Evolutionary conservation across 108 stramenopile species (phyloP).

Genomic region (Pseudonitzschia pungens): DNA sequence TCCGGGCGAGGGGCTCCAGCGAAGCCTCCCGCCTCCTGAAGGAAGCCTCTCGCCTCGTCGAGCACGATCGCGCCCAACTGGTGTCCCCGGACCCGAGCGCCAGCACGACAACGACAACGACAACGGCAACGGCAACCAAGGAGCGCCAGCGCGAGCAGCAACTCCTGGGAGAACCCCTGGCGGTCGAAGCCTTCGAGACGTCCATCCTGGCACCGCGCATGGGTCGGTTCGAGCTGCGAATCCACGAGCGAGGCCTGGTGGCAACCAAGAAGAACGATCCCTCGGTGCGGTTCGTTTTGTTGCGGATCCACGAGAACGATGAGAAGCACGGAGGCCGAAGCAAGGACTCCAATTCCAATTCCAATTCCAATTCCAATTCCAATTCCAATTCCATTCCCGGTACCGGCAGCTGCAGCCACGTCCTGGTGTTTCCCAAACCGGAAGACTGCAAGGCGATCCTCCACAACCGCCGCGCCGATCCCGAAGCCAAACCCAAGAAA

Average conservation of each 20-base stretch:
- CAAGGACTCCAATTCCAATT: neutral
- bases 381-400: neutral
- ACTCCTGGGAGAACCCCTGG: slow-evolving; percentile 9
- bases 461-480: slow-evolving; percentile 23
- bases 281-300: neutral
- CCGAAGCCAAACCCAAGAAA: slow-evolving; percentile 12
- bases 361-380: neutral
- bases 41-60: slow-evolving; percentile 12
- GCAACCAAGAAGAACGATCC: slow-evolving; percentile 46
- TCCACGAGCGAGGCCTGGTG: slow-evolving; percentile 46
- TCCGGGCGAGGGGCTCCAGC: neutral
- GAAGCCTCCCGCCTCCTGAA: neutral
- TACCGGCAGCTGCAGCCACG: slow-evolving; percentile 15
- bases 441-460: slow-evolving; percentile 65
- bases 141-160: slow-evolving; percentile 35
- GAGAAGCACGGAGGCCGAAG: neutral
- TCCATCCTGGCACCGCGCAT: slow-evolving; percentile 54
- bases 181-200: slow-evolving; percentile 41
- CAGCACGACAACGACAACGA: slow-evolving; percentile 19
- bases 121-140: slow-evolving; percentile 14
- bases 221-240: slow-evolving; percentile 42
- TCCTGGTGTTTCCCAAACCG: slow-evolving; percentile 66
- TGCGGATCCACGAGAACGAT: slow-evolving; percentile 1
- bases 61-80: slow-evolving; percentile 10
- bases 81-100: slow-evolving; percentile 39